A percentile compares a stretch with the other conserved stretches of the same genome.
Evolutionary conservation across 768 basidiomycete species (phyloP).

Genomic region (Mrakia hoshinonis): DNA sequence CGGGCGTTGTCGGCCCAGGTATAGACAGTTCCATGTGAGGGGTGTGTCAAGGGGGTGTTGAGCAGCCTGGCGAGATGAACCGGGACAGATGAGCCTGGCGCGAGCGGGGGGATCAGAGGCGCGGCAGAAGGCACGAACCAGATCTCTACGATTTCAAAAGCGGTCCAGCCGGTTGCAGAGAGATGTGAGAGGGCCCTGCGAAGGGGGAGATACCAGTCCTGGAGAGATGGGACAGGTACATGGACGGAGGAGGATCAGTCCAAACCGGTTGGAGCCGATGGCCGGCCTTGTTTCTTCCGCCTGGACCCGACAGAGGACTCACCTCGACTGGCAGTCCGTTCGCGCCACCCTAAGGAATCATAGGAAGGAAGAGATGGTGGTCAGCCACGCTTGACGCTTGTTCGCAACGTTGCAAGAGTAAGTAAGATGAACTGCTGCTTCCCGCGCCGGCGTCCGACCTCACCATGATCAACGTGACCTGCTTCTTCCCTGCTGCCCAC

Average conservation of each 20-base stretch:
- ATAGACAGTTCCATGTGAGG: not conserved
- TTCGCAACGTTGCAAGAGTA: no score
- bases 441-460: no score
- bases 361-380: not conserved
- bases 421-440: no score
- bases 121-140: not conserved
- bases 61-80: not conserved
- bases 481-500: not conserved
- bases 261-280: not conserved
- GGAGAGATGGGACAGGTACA: not conserved
- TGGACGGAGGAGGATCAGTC: not conserved
- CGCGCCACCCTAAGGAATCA: not conserved
- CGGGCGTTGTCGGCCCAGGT: conserved; percentile 17
- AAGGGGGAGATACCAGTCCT: conserved; percentile 7
- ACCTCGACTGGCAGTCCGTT: conserved; percentile 8
- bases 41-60: conserved; percentile 1
- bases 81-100: not conserved
- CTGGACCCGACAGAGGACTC: not conserved
- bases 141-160: conserved; percentile 1
- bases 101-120: no score
- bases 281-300: not conserved
- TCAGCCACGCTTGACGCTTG: not conserved
- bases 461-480: conserved; percentile 6
- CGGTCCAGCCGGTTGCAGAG: not conserved
- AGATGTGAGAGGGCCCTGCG: not conserved